Base-by-base conservation (phyloP, 371 early-diverging fungal genomes). In the Neoconidiobolus thromboides region DNA sequence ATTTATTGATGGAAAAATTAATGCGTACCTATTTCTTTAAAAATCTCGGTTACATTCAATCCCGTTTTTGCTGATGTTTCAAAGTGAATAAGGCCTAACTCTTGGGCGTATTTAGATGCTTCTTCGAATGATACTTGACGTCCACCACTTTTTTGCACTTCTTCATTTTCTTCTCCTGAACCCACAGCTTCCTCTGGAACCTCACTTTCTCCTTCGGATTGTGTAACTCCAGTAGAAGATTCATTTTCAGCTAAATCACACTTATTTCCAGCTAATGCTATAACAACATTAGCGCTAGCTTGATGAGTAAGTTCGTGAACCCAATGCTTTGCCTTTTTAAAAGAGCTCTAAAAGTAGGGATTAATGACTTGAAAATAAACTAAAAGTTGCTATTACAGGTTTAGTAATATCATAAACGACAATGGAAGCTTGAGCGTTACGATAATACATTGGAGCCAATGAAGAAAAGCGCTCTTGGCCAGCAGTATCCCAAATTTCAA, bases 361-460 rank as follows among this genome's bases (percentile, higher is more conserved):
- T 46, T 46, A 12, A 51, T 5, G 15, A 51, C 15, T 12, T 14
- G 5, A 15, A 7, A 40, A 41, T 60, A 12, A 14, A 26, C 26
- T 26, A 26, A 26, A 26, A 26, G 26, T 26, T 26, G 26, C 26
- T 12, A 40, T 69, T 73, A 82, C 83, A 48, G 86, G 71, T 71
- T 93, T 92, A 43, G 97, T 96, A 62, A 96, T 85, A 73, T 99
- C 99, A 71, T 96, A 99, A 10, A 89, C 93, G 14, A 95, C 91
- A 12, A 93, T 83, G 2, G 96, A 95, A 26, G 91, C 93, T 72
- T 89, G 89, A 1, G 98, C 96, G 64, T 93, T 93, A 62, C 99
- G 76, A 72, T 98, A 99, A 73, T 98, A 98, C 92, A 94, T 95
- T 41, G 95, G 97, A 38, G 98, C 98, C 56, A 99, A 79, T n/a